Conservation (phyloP, 495 filamentous ascomycete genomes). For the Penicillium dipodomyicola region DNA sequence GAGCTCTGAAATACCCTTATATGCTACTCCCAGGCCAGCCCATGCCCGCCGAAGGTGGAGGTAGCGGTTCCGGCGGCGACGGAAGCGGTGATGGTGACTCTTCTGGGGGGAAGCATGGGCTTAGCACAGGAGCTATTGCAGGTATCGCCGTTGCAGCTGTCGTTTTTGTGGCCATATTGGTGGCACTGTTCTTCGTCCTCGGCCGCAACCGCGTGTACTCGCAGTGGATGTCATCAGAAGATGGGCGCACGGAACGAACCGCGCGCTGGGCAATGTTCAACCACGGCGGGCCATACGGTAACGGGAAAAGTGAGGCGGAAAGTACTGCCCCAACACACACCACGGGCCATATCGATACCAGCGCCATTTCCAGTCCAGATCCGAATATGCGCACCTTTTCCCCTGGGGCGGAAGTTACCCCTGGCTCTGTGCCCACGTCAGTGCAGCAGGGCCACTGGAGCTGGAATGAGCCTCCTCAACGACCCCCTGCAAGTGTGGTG, state of each 20-base stretch:
- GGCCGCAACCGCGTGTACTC: conserved; percentile 38
- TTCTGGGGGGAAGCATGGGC: conserved; percentile 12
- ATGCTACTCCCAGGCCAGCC: conserved; percentile 43
- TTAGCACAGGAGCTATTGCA: conserved; percentile 38
- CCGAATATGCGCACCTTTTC: conserved; percentile 16
- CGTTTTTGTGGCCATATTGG: conserved; percentile 34
- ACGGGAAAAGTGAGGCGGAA: conserved; percentile 18
- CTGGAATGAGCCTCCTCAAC: conserved; percentile 23
- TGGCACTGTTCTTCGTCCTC: conserved; percentile 40
- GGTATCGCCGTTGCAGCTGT: conserved; percentile 38
- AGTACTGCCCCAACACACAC: conserved; percentile 12
- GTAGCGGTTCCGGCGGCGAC: conserved; percentile 5
- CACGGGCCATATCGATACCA: conserved; percentile 10
- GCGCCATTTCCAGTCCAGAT: conserved; percentile 19
- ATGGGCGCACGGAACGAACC: conserved; percentile 33
- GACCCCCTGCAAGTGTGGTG: not conserved
- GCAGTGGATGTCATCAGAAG: conserved; percentile 39
- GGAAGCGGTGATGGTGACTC: not conserved
- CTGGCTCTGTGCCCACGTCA: not conserved
- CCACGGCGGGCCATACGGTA: conserved; percentile 1
- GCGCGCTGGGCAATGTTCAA: conserved; percentile 34
- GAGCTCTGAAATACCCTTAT: conserved; percentile 33
- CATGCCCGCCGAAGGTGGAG: conserved; percentile 36
- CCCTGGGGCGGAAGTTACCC: conserved; percentile 1
- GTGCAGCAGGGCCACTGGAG: conserved; percentile 24